phyloP scores from a whole-genome alignment of 306 rosid genomes.

The Rosa persica region DNA sequence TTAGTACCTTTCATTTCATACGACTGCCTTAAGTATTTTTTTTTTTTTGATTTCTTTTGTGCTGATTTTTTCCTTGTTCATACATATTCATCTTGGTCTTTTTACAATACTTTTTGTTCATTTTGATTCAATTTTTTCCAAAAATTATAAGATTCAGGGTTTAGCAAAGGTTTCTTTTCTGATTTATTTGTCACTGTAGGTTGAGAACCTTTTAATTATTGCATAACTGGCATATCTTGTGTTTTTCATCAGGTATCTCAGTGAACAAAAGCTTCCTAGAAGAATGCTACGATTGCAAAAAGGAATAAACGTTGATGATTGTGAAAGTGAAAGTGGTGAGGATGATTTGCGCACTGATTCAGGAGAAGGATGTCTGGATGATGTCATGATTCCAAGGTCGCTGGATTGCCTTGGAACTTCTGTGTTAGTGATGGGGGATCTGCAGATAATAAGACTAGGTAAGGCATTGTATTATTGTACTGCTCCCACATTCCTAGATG shows the following conservation, averaged over 20 bases:
- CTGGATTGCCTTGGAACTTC: conserved; percentile 44
- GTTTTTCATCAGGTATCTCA: conserved; percentile 64
- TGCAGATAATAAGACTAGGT: conserved; percentile 80
- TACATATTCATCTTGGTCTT: not conserved
- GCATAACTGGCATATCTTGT: conserved; percentile 22
- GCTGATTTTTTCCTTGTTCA: not conserved
- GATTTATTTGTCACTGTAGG: not conserved
- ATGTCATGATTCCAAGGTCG: conserved; percentile 34
- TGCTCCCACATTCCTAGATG: not conserved
- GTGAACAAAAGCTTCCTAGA: conserved; percentile 79
- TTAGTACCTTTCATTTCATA: not conserved
- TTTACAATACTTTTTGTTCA: not conserved
- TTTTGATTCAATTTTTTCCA: not conserved
- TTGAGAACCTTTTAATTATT: not conserved
- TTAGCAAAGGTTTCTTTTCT: not conserved
- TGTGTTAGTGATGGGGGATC: conserved; percentile 71
- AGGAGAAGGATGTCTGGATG: conserved; percentile 63
- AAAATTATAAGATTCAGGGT: not conserved
- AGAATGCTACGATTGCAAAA: conserved; percentile 81
- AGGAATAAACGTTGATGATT: conserved; percentile 55
- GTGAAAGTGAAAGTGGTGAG: conserved; percentile 62
- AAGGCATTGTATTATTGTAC: conserved; percentile 29
- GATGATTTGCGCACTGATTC: conserved; percentile 72
- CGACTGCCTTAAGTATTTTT: not conserved
- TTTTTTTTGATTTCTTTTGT: not conserved